Conservation (phyloP, 176 grass and related monocot genomes). For the Avena insularis region DNA sequence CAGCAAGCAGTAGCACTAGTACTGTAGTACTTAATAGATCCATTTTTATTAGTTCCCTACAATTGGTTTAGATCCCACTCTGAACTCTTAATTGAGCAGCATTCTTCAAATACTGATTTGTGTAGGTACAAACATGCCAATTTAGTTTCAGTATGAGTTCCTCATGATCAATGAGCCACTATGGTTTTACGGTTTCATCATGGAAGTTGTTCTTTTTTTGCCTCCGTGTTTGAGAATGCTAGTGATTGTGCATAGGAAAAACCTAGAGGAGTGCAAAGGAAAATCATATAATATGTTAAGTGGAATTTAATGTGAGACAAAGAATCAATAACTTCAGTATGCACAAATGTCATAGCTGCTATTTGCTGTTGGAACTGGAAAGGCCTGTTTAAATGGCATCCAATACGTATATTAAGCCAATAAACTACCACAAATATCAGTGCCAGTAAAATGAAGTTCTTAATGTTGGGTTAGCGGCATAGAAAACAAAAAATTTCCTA, state of each 20-base stretch:
- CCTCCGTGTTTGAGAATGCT: not conserved
- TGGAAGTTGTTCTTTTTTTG: not conserved
- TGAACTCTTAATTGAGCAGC: not conserved
- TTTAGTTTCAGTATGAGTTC: not conserved
- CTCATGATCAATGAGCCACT: constrained; percentile 9
- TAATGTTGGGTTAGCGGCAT: too few species aligned
- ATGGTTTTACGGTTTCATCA: not conserved
- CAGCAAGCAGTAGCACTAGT: not conserved
- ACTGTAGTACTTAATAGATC: not conserved
- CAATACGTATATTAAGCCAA: not conserved
- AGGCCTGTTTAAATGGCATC: not conserved
- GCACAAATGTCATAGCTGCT: not conserved
- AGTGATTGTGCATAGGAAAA: not conserved
- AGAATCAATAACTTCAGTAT: not conserved
- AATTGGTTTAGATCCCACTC: not conserved
- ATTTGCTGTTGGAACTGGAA: not conserved
- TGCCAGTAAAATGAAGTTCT: not conserved
- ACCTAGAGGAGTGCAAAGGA: not conserved
- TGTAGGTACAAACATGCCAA: not conserved
- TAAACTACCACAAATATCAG: not conserved
- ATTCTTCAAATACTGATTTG: constrained; percentile 33
- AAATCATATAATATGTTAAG: constrained; percentile 8
- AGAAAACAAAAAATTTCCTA: too few species aligned
- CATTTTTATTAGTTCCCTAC: not conserved
- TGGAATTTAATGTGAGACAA: not conserved